Percentiles rank a stretch among this genome's conserved stretches.
These are phyloP conservation scores for Vigna reflexopilosa DNA, from an alignment of 306 rosid genomes.

Conservation along the genomic window DNA sequence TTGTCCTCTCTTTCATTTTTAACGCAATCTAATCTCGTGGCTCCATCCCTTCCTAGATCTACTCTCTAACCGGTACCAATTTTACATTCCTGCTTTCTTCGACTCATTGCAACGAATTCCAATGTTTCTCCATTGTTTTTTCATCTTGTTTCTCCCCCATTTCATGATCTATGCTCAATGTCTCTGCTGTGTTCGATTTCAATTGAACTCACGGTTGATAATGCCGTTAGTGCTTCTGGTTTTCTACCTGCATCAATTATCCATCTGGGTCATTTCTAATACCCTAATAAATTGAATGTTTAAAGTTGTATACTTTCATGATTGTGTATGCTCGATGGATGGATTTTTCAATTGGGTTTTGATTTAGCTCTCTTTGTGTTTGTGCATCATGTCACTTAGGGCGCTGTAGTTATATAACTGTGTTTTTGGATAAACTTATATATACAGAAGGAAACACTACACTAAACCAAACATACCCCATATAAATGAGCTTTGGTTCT, in stretches of 20 bases:
- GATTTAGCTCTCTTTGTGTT: slow-evolving; percentile 26
- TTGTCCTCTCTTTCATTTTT: background rate
- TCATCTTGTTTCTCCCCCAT: background rate
- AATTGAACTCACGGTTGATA: background rate
- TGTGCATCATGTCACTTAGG: slow-evolving; percentile 6
- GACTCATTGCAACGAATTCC: slow-evolving; percentile 12
- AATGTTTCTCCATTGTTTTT: background rate
- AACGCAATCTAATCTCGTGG: background rate
- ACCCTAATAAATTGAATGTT: background rate
- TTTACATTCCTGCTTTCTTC: background rate
- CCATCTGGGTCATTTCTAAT: slow-evolving; percentile 34
- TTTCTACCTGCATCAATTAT: background rate
- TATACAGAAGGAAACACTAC: background rate
- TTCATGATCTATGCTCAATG: slow-evolving; percentile 20
- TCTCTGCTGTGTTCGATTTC: slow-evolving; percentile 15
- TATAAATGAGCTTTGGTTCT: background rate
- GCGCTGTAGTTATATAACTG: background rate
- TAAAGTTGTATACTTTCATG: background rate
- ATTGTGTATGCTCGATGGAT: background rate
- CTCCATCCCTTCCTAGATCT: slow-evolving; percentile 33
- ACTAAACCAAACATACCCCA: background rate
- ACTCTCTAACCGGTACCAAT: slow-evolving; percentile 22
- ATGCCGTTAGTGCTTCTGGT: background rate
- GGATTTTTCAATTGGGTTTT: slow-evolving; percentile 30
- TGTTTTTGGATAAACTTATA: background rate